Evolutionary conservation across 192 early-diverging fungal genomes (phyloP), one percentile per base, ranked within the genome.

Genomic region (Coemansia sp.): DNA sequence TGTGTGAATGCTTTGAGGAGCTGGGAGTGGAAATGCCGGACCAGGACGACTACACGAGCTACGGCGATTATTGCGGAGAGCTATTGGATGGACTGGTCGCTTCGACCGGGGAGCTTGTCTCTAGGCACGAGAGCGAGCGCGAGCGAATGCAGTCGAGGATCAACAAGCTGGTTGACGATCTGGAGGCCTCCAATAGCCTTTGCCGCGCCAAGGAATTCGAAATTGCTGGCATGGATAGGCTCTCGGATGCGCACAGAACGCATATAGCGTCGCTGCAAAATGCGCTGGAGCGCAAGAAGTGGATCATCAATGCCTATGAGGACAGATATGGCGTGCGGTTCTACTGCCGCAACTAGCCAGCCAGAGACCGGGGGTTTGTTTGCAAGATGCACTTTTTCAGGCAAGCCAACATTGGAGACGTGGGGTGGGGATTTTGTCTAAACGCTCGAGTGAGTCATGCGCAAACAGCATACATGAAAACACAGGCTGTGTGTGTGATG

Each of bases 261-360:
- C 67, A 75, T n/a, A 62, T 75, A 23, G 23, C n/a, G 11, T 52
- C 34, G 39, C 44, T 69, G 59, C 73, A 75, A 51, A n/a, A 12
- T 18, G n/a, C 48, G 1, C 34, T 75, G 12, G 64, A 66, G 46
- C 24, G 21, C 20, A 66, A 66, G 46, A 70, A 75, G 43, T 5
- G 62, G 2, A 6, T 55, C 9, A 63, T 69, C 1, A 21, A 36
- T 0, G 35, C 24, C 12, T 60, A 49, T 63, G 49, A 66, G 23
- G 52, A 46, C 16, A 11, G 34, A 26, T 62, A 62, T 18, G 26
- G 23, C 30, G 30, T 30, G 1, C 30, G 3, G 3, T 30, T 30
- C 30, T 30, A 30, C 30, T 30, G 30, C 1, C 30, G 30, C 3
- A 30, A 30, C 30, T 30, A 1, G 1, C n/a, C n/a, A n/a, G 30